Conservation (phyloP, 2,329 filamentous ascomycete species). For the Zopfia rhizophila region DNA sequence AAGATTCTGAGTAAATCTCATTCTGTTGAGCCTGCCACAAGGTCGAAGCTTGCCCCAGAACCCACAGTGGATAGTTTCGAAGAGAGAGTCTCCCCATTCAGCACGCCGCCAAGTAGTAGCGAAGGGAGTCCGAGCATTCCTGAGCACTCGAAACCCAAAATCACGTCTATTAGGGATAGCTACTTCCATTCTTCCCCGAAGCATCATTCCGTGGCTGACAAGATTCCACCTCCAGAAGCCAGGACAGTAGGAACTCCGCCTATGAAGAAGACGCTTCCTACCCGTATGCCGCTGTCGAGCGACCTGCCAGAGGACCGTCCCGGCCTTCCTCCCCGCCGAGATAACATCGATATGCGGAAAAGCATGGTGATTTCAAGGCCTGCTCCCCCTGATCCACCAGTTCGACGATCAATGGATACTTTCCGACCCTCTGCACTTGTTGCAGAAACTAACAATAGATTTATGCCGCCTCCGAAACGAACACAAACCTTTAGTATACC, state of each 20-base stretch:
- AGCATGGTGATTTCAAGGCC: constrained; percentile 45
- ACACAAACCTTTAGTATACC: constrained; percentile 36
- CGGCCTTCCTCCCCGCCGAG: constrained; percentile 57
- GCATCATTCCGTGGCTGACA: constrained; percentile 43
- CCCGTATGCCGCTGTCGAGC: constrained; percentile 22
- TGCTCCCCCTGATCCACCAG: constrained; percentile 44
- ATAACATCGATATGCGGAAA: constrained; percentile 46
- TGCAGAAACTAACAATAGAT: constrained; percentile 37
- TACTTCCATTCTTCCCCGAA: constrained; percentile 46
- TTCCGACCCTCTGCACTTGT: constrained; percentile 37
- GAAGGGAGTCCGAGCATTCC: constrained; percentile 61
- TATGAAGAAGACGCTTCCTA: constrained; percentile 26
- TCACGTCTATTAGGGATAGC: constrained; percentile 33
- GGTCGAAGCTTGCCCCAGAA: constrained; percentile 47
- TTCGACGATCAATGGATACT: constrained; percentile 49
- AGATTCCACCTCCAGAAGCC: constrained; percentile 30
- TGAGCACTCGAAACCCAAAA: constrained; percentile 37
- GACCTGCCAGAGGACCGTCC: constrained; percentile 59
- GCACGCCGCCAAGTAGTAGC: constrained; percentile 83
- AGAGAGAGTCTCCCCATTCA: constrained; percentile 78
- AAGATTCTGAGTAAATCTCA: constrained; percentile 66
- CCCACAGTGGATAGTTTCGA: constrained; percentile 54
- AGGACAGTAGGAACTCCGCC: constrained; percentile 30
- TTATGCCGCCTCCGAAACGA: constrained; percentile 48
- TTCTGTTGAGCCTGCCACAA: constrained; percentile 35